Base-by-base conservation (phyloP, 148 eudicot species). In the Dysphania ambrosioides region DNA sequence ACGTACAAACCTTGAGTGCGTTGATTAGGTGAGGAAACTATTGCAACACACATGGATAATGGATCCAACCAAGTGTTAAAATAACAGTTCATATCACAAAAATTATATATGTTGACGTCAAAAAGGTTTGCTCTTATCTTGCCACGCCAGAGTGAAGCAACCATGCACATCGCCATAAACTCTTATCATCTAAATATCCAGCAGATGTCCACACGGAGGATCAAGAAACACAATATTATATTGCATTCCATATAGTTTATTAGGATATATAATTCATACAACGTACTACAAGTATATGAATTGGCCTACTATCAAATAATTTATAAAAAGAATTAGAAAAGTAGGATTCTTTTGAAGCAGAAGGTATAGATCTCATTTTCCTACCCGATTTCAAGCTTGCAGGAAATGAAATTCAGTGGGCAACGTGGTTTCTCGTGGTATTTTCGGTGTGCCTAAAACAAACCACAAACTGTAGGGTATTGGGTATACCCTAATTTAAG, bases 61-160 rank as follows among this genome's bases (percentile, higher is more conserved):
- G n/a, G n/a, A n/a, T n/a, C n/a, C 68, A 27, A 65, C 41, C 5
- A 21, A 8, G 23, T 19, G 9, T 53, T 53, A 53, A 19, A n/a
- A 53, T 53, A 21, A 53, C 8, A 38, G n/a, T n/a, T n/a, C n/a
- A n/a, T n/a, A n/a, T n/a, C n/a, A n/a, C n/a, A n/a, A n/a, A n/a
- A n/a, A n/a, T n/a, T n/a, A n/a, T n/a, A 38, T 38, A 5, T 32
- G 68, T 65, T 8, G 29, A 65, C 23, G 11, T 36, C 42, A 65
- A 65, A 34, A 21, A 36, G 68, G 27, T 36, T 8, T 65, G 68
- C 21, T 71, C 74, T 71, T 71, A 71, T 71, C 74, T 12, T 71
- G n/a, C 74, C 74, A 71, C 74, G 74, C 74, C 49, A 57, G 63
- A 51, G 31, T 57, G 23, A 71, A 58, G 31, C 35, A 36, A n/a